phyloP scores from a whole-genome alignment of 2,329 filamentous ascomycete species.

The Calonectria multiphialidica region DNA sequence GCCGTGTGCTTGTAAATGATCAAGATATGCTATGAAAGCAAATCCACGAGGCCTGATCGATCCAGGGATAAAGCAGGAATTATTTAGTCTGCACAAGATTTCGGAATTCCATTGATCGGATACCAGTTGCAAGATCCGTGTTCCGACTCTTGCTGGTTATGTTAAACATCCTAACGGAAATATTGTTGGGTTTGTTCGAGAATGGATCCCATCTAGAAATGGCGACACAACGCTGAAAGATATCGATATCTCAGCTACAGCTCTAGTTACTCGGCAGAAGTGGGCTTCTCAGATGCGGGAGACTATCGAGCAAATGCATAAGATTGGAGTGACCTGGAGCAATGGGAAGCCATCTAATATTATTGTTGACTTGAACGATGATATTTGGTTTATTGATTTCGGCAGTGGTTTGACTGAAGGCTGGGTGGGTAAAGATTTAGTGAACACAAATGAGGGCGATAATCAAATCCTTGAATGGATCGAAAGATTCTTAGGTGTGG shows the following conservation, averaged over 20 bases:
- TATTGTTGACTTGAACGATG: not conserved
- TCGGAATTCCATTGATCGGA: not conserved
- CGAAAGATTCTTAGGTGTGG: not conserved
- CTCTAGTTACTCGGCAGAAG: not conserved
- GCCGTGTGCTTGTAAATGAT: not conserved
- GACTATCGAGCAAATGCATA: not conserved
- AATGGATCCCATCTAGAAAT: not conserved
- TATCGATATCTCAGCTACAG: not conserved
- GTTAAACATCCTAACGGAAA: not conserved
- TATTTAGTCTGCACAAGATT: not conserved
- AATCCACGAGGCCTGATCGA: not conserved
- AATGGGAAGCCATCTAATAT: not conserved
- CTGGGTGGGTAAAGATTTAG: not conserved
- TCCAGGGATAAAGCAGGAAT: not conserved
- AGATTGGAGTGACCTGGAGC: not conserved
- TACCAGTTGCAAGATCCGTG: not conserved
- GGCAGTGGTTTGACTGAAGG: not conserved
- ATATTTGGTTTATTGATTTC: not conserved
- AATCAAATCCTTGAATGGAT: not conserved
- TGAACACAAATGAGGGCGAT: not conserved
- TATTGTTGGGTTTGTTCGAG: not conserved
- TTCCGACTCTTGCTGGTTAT: not conserved
- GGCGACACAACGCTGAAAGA: not conserved
- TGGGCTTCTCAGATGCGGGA: not conserved
- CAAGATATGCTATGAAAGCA: not conserved